Evolutionary conservation across 495 filamentous ascomycete genomes (phyloP).

Genomic region (Penicillium subrubescens): DNA sequence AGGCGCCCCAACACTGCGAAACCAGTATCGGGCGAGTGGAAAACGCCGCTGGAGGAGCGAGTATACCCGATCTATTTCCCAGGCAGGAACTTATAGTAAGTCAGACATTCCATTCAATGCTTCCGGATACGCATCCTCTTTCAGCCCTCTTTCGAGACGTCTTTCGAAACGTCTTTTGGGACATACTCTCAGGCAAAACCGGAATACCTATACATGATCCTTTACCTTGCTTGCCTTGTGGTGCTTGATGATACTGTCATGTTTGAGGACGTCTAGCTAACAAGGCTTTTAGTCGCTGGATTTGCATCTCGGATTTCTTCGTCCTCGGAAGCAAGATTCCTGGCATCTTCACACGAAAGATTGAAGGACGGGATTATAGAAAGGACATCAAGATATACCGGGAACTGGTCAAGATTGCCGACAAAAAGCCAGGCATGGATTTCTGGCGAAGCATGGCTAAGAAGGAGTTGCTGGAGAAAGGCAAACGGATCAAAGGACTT

Average conservation of each 20-base stretch:
- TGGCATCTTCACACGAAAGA: background rate
- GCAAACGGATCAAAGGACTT: constrained; percentile 15
- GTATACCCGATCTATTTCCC: constrained; percentile 23
- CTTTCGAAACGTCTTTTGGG: background rate
- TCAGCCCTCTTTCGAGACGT: background rate
- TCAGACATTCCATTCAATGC: background rate
- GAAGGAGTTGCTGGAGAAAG: constrained; percentile 10
- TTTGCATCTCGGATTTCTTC: constrained; percentile 10
- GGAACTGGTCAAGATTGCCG: constrained; percentile 8
- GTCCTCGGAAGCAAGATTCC: background rate
- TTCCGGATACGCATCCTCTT: background rate
- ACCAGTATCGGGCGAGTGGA: constrained; percentile 11
- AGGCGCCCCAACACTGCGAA: constrained; percentile 13
- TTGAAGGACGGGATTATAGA: background rate
- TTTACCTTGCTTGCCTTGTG: background rate
- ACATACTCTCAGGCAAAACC: too few species aligned
- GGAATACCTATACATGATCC: too few species aligned
- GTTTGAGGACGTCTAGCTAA: background rate
- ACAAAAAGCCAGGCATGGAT: background rate
- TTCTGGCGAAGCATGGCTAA: constrained; percentile 26
- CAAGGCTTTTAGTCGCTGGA: background rate
- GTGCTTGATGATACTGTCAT: background rate
- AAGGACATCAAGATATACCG: constrained; percentile 4
- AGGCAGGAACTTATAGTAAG: constrained; percentile 25
- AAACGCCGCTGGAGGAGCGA: constrained; percentile 1